Conservation (phyloP, 441 rosid genomes). For the Kokia cookei region DNA sequence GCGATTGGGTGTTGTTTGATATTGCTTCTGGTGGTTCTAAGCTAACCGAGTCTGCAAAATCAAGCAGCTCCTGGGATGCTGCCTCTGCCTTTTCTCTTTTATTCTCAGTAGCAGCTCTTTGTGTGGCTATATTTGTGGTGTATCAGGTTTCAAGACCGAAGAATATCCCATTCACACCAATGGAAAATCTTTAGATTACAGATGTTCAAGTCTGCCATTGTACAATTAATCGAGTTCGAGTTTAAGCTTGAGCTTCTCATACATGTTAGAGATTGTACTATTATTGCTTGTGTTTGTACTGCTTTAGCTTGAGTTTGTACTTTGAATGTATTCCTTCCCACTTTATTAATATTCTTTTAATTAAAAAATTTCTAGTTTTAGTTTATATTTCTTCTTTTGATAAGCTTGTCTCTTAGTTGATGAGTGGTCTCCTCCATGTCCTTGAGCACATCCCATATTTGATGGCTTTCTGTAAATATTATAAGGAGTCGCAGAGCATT, state of each 20-base stretch:
- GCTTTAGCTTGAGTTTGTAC: conserved; percentile 20
- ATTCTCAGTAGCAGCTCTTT: conserved; percentile 52
- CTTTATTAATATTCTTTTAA: conserved; percentile 10
- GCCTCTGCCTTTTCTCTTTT: conserved; percentile 59
- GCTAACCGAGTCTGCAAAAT: conserved; percentile 17
- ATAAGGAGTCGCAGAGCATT: not conserved
- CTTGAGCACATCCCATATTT: not conserved
- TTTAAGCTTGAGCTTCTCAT: not conserved
- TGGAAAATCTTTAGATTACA: conserved; percentile 38
- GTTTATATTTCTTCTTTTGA: conserved; percentile 6
- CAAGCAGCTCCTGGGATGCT: conserved; percentile 41
- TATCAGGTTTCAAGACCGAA: conserved; percentile 36
- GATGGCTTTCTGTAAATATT: not conserved
- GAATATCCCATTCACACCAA: conserved; percentile 35
- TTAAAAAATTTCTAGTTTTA: not conserved
- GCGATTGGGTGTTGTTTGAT: conserved; percentile 79
- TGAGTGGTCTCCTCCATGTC: not conserved
- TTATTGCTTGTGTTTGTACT: conserved; percentile 25
- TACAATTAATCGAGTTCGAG: not conserved
- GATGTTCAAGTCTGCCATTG: not conserved
- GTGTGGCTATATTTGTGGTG: conserved; percentile 49
- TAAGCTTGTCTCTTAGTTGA: conserved; percentile 1
- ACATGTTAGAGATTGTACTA: conserved; percentile 20
- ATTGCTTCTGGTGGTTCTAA: conserved; percentile 39
- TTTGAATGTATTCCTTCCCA: conserved; percentile 7